Evolutionary conservation across 2,329 filamentous ascomycete genomes (phyloP).

Genomic region (Pyrenophora seminiperda): DNA sequence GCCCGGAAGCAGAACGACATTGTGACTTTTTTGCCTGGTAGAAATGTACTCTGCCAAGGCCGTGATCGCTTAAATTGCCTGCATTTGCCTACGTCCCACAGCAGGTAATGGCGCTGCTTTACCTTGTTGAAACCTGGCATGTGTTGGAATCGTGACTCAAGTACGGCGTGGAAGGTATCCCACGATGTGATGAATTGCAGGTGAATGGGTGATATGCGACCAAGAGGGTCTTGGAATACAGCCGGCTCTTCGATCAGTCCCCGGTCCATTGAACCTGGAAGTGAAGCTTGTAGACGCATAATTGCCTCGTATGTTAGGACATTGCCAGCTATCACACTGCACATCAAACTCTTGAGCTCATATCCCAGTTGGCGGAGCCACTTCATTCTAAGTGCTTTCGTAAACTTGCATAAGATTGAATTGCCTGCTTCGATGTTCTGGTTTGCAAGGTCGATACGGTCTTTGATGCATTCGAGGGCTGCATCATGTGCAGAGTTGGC

Average conservation of each 20-base stretch:
- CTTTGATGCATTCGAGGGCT: not conserved
- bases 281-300: not conserved
- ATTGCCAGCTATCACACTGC: not conserved
- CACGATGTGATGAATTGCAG: not conserved
- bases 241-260: not conserved
- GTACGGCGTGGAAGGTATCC: not conserved
- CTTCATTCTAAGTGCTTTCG: not conserved
- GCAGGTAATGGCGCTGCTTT: too few species aligned
- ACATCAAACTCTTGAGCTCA: not conserved
- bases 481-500: not conserved
- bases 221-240: not conserved
- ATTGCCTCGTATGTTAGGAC: not conserved
- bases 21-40: too few species aligned
- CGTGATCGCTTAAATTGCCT: too few species aligned
- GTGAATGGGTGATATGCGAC: not conserved
- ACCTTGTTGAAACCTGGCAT: too few species aligned
- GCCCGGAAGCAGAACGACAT: too few species aligned
- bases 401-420: fast-evolving
- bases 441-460: not conserved
- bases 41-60: too few species aligned
- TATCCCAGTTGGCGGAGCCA: not conserved
- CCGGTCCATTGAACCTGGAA: not conserved
- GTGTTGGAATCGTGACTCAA: too few species aligned
- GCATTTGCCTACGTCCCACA: too few species aligned
- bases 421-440: not conserved